These are phyloP conservation scores for Melastoma malabathricum DNA, from an alignment of 345 rosid genomes.

Conservation along the genomic window DNA sequence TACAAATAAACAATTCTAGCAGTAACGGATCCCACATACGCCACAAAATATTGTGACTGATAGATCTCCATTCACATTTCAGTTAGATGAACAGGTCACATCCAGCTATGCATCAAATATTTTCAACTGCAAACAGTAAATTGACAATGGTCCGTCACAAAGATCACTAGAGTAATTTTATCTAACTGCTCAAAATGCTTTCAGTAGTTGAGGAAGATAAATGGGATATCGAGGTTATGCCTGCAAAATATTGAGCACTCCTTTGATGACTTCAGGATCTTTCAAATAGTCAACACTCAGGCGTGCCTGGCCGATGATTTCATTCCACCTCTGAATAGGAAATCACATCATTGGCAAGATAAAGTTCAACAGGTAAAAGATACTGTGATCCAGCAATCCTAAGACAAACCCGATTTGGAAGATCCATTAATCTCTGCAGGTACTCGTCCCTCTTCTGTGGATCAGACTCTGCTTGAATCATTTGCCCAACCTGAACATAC, in stretches of 20 bases:
- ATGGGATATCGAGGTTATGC: slow-evolving; percentile 13
- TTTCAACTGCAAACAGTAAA: no score
- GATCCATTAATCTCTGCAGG: slow-evolving; percentile 81
- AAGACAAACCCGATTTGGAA: slow-evolving; percentile 73
- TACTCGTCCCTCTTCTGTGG: slow-evolving; percentile 94
- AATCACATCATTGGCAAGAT: slow-evolving; percentile 3
- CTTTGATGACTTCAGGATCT: slow-evolving; percentile 79
- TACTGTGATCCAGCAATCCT: background rate
- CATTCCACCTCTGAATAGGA: slow-evolving; percentile 81
- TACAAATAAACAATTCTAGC: no score
- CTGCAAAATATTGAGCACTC: slow-evolving; percentile 93
- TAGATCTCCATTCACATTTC: no score
- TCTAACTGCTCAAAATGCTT: no score
- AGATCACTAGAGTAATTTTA: no score
- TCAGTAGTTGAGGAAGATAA: background rate
- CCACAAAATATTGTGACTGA: no score
- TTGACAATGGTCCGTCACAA: no score
- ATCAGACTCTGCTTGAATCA: slow-evolving; percentile 99
- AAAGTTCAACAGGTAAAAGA: background rate
- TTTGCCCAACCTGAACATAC: slow-evolving; percentile 65
- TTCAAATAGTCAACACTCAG: slow-evolving; percentile 86
- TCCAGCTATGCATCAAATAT: no score
- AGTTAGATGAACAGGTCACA: no score
- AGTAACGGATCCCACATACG: no score
- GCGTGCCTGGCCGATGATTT: slow-evolving; percentile 88